Evolutionary conservation across 371 early-diverging fungal genomes (phyloP), one percentile per base, ranked within the genome.

Genomic region (Actinomortierella ambigua): DNA sequence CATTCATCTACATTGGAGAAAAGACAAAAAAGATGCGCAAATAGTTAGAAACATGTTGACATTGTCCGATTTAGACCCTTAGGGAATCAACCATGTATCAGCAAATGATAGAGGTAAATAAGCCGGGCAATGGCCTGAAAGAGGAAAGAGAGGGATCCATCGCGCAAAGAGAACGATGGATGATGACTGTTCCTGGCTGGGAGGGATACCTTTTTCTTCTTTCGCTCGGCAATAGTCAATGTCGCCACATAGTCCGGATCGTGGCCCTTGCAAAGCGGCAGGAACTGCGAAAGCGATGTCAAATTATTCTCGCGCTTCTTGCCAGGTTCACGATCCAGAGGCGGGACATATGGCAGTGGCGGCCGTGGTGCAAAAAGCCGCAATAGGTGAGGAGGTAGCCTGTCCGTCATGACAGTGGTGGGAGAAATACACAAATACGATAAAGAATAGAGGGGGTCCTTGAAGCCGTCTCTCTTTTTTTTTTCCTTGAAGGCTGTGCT

Each of bases 331-430:
- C 83, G 78, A 78, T 95, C 96, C 50, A 92, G 63, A 18, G 96
- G 95, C 42, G 87, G 77, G 8, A 84, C 65, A 68, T 86, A 84
- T 22, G 82, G 78, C 23, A 94, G 83, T 14, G 93, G 91, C 43
- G 98, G 97, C 39, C 98, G 88, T 34, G 98, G 97, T 7, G 93
- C 92, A 79, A 98, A 98, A 40, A 96, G 89, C 61, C 88, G 86
- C 18, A 94, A 77, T 46, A 98, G 83, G 75, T 95, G 88, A 13
- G 94, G 93, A 52, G 94, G 93, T 56, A 95, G 82, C 56, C 81
- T 84, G 65, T 89, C 88, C 14, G 90, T 90, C 91, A 93, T 92
- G 54, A 23, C 42, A 20, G 56, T n/a, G n/a, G n/a, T n/a, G n/a
- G n/a, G n/a, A n/a, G n/a, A n/a, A n/a, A n/a, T n/a, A n/a, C n/a